These are phyloP conservation scores for Yarrowia porcina DNA, from an alignment of 805 yeast species.

Conservation along the genomic window DNA sequence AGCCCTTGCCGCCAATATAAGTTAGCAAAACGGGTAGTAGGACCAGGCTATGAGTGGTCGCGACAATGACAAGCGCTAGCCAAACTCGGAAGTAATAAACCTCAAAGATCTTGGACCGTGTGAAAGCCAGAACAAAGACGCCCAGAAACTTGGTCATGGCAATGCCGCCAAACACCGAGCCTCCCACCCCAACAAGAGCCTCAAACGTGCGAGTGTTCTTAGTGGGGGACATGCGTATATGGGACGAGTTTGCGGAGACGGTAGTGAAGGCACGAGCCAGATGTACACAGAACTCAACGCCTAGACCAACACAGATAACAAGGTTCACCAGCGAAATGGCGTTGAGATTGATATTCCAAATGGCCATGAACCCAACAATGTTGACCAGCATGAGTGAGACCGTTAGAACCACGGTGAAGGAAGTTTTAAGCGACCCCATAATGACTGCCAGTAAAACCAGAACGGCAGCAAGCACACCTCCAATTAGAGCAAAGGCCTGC, in stretches of 20 bases:
- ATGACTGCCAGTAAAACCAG: constrained; percentile 53
- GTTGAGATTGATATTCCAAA: constrained; percentile 73
- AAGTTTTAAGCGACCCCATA: constrained; percentile 64
- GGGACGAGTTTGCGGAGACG: constrained; percentile 30
- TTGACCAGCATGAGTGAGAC: constrained; percentile 64
- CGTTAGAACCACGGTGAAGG: constrained; percentile 54
- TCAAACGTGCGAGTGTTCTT: constrained; percentile 44
- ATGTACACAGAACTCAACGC: constrained; percentile 91
- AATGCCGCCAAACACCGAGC: constrained; percentile 86
- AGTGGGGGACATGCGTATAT: constrained; percentile 31
- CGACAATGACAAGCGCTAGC: constrained; percentile 72
- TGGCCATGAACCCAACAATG: constrained; percentile 75
- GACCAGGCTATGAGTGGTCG: constrained; percentile 73
- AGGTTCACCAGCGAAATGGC: constrained; percentile 88
- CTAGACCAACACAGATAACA: constrained; percentile 87
- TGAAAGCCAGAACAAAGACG: constrained; percentile 78
- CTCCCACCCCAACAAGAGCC: constrained; percentile 78
- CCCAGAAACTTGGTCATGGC: constrained; percentile 88
- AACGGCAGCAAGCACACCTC: constrained; percentile 49
- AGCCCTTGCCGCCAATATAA: constrained; percentile 58
- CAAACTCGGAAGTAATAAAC: constrained; percentile 94
- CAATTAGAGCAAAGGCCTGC: constrained; percentile 55
- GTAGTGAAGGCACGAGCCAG: constrained; percentile 72
- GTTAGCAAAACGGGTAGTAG: constrained; percentile 75
- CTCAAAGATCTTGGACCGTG: constrained; percentile 82